Evolutionary conservation across 2,329 filamentous ascomycete species (phyloP).

Genomic region (Scytalidium sp.): DNA sequence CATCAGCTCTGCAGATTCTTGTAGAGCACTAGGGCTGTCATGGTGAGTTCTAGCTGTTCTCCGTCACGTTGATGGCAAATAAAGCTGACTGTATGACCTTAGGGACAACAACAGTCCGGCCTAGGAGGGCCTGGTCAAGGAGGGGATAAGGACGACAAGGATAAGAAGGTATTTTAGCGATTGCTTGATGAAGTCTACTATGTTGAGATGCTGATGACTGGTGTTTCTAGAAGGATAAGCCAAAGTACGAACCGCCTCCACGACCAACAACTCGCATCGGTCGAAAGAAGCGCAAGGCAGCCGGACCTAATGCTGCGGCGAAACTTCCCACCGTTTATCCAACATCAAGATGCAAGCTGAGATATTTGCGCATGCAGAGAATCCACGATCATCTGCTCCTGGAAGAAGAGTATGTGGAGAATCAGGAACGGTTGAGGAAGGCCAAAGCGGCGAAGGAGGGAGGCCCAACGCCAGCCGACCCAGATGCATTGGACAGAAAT

Average conservation of each 20-base stretch:
- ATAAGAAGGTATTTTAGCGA: slow-evolving; percentile 74
- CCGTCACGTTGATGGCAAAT: slow-evolving; percentile 1
- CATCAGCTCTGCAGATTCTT: slow-evolving; percentile 1
- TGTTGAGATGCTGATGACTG: slow-evolving; percentile 13
- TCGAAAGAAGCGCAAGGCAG: slow-evolving; percentile 96
- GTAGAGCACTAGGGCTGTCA: slow-evolving; percentile 16
- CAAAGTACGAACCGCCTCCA: slow-evolving; percentile 98
- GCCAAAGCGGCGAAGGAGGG: slow-evolving; percentile 78
- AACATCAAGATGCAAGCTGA: slow-evolving; percentile 94
- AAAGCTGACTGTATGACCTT: slow-evolving; percentile 14
- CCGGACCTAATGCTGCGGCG: slow-evolving; percentile 87
- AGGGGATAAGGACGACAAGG: slow-evolving; percentile 79
- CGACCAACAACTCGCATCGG: slow-evolving; percentile 95
- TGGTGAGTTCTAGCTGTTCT: slow-evolving; percentile 22
- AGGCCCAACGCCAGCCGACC: slow-evolving; percentile 56
- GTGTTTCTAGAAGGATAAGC: slow-evolving; percentile 85
- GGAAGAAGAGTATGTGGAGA: slow-evolving; percentile 98
- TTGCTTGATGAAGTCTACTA: neutral
- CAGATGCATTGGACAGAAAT: slow-evolving; percentile 77
- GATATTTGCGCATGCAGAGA: slow-evolving; percentile 95
- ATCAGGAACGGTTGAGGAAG: slow-evolving; percentile 93
- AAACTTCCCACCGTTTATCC: slow-evolving; percentile 95
- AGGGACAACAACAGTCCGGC: slow-evolving; percentile 42
- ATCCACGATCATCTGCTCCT: slow-evolving; percentile 96
- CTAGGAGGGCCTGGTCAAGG: slow-evolving; percentile 48